phyloP scores from a whole-genome alignment of 805 yeast genomes.

The Metschnikowia cerradonensis region DNA sequence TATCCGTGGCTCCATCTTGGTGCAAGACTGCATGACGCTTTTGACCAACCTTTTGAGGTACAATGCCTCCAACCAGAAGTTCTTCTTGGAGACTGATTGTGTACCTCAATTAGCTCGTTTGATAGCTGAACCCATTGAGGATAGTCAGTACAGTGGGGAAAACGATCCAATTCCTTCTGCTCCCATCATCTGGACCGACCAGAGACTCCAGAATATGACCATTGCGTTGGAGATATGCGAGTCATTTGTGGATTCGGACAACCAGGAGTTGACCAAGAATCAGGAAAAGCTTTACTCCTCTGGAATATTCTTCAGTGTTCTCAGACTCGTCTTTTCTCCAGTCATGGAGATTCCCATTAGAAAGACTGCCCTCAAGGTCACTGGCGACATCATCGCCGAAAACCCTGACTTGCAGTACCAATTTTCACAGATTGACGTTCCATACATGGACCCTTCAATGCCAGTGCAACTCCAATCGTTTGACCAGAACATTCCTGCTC shows the following conservation, averaged over 20 bases:
- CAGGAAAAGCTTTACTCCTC: slow-evolving; percentile 59
- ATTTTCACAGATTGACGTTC: slow-evolving; percentile 83
- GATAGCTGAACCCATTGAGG: slow-evolving; percentile 56
- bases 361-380: slow-evolving; percentile 63
- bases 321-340: slow-evolving; percentile 68
- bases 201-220: slow-evolving; percentile 60
- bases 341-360: slow-evolving; percentile 63
- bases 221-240: slow-evolving; percentile 70
- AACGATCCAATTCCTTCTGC: slow-evolving; percentile 15
- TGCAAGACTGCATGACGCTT: slow-evolving; percentile 81
- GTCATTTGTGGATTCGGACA: slow-evolving; percentile 67
- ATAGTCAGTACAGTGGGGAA: slow-evolving; percentile 25
- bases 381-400: slow-evolving; percentile 70
- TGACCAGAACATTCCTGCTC: slow-evolving; percentile 55
- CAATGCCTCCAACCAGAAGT: slow-evolving; percentile 85
- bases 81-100: slow-evolving; percentile 82
- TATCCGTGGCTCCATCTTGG: slow-evolving; percentile 80
- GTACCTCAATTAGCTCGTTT: slow-evolving; percentile 60
- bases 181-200: slow-evolving; percentile 71
- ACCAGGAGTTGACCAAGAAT: slow-evolving; percentile 54
- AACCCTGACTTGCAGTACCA: slow-evolving; percentile 65
- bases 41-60: slow-evolving; percentile 69
- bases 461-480: slow-evolving; percentile 40
- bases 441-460: slow-evolving; percentile 75
- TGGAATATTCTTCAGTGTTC: slow-evolving; percentile 60